A percentile compares a stretch with the other conserved stretches of the same genome.
phyloP scores from a whole-genome alignment of 2,329 filamentous ascomycete species.

The Apiospora aurea region DNA sequence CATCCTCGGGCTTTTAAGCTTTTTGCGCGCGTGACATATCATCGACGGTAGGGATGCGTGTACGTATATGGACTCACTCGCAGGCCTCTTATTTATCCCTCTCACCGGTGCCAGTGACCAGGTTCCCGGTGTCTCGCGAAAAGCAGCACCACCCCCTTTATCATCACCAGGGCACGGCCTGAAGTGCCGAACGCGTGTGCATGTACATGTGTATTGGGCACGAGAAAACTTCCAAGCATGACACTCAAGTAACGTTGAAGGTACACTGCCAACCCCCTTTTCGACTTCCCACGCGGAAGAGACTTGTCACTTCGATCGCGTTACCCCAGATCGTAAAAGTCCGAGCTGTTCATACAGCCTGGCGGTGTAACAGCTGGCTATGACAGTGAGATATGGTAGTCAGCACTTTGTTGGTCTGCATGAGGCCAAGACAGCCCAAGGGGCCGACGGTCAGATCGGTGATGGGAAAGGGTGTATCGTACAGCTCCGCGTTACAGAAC shows the following conservation, averaged over 20 bases:
- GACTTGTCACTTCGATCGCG: background rate
- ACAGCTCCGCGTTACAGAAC: background rate
- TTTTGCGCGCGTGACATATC: background rate
- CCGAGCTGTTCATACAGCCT: background rate
- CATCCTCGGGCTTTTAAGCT: background rate
- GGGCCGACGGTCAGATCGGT: background rate
- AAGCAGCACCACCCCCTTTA: background rate
- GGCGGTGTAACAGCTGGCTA: background rate
- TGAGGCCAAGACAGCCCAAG: background rate
- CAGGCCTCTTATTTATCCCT: too few relatives aligned
- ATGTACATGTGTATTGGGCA: background rate
- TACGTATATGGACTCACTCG: background rate
- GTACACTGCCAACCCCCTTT: background rate
- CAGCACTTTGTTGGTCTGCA: too few relatives aligned
- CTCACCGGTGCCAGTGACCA: background rate
- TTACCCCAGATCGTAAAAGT: background rate
- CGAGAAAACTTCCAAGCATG: background rate
- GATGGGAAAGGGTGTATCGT: background rate
- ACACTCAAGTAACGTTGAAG: background rate
- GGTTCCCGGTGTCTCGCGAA: conserved; percentile 14
- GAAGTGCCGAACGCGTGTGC: background rate
- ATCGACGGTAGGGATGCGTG: background rate
- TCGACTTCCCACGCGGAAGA: background rate
- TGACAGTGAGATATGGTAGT: background rate
- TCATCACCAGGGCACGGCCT: background rate